phyloP scores from a whole-genome alignment of 306 rosid species.

The Ormosia semicastrata region DNA sequence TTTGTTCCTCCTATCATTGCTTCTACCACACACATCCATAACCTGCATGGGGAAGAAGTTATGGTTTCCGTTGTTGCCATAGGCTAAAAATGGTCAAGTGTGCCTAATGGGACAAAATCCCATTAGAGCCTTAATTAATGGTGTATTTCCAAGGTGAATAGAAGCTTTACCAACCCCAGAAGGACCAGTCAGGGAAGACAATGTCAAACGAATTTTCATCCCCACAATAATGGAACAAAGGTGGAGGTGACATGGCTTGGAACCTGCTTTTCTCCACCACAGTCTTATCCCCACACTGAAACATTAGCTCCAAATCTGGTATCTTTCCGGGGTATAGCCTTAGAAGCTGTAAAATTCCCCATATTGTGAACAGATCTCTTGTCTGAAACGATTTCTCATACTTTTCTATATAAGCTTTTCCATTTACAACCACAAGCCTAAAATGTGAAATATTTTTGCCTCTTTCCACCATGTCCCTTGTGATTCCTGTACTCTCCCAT shows the following conservation, averaged over 20 bases:
- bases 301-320: constrained; percentile 51
- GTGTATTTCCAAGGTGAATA: neutral
- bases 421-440: constrained; percentile 42
- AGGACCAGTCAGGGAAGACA: constrained; percentile 60
- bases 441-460: constrained; percentile 29
- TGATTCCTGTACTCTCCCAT: constrained; percentile 48
- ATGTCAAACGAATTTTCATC: constrained; percentile 32
- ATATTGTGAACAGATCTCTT: constrained; percentile 50
- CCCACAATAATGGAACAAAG: constrained; percentile 53
- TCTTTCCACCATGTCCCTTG: constrained; percentile 40
- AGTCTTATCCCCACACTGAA: constrained; percentile 44
- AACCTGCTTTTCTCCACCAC: constrained; percentile 5
- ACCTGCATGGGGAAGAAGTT: neutral
- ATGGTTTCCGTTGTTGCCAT: neutral
- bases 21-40: neutral
- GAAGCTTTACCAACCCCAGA: constrained; percentile 63
- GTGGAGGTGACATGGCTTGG: constrained; percentile 28
- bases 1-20: neutral
- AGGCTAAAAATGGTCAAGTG: neutral
- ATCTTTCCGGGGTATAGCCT: constrained; percentile 49
- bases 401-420: constrained; percentile 42
- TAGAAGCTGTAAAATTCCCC: constrained; percentile 57
- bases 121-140: neutral
- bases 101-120: neutral
- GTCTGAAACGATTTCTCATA: constrained; percentile 29